A percentile compares a stretch with the other conserved stretches of the same genome.
These are phyloP conservation scores for Phialophora verrucosa DNA, from an alignment of 2,329 filamentous ascomycete species.

Conservation along the genomic window DNA sequence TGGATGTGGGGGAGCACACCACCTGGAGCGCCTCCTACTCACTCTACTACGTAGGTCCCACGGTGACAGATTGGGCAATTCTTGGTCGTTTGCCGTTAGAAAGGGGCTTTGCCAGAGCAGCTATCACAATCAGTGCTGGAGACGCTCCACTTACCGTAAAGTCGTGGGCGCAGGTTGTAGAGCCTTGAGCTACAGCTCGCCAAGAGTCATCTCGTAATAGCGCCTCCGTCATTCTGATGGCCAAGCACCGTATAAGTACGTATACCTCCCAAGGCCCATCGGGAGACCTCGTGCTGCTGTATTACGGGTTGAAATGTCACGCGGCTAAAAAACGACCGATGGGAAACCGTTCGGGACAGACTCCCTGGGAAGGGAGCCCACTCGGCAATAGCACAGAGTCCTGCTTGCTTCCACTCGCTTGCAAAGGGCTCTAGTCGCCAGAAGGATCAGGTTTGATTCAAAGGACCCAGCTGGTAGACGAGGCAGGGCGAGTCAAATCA, in stretches of 20 bases:
- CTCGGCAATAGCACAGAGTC: background rate
- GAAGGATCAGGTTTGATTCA: constrained; percentile 6
- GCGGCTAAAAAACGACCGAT: background rate
- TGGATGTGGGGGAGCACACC: background rate
- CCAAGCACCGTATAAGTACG: background rate
- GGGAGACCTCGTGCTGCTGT: background rate
- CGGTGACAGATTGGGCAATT: constrained; percentile 2
- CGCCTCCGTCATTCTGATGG: background rate
- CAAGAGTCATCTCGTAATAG: constrained; percentile 1
- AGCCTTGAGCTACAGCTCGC: background rate
- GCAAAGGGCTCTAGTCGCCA: background rate
- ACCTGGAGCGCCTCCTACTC: background rate
- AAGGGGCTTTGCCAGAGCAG: background rate
- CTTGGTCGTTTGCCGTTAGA: background rate
- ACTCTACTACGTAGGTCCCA: background rate
- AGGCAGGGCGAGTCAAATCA: background rate
- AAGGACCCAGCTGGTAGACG: background rate
- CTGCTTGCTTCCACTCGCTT: background rate
- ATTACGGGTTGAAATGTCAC: constrained; percentile 2
- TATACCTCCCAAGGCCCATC: background rate
- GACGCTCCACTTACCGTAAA: background rate
- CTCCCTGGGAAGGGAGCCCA: background rate
- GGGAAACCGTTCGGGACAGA: background rate
- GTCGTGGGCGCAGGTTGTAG: background rate
- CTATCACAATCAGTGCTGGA: background rate